phyloP scores from a whole-genome alignment of 2,329 filamentous ascomycete species.

The Aspergillus sp. region DNA sequence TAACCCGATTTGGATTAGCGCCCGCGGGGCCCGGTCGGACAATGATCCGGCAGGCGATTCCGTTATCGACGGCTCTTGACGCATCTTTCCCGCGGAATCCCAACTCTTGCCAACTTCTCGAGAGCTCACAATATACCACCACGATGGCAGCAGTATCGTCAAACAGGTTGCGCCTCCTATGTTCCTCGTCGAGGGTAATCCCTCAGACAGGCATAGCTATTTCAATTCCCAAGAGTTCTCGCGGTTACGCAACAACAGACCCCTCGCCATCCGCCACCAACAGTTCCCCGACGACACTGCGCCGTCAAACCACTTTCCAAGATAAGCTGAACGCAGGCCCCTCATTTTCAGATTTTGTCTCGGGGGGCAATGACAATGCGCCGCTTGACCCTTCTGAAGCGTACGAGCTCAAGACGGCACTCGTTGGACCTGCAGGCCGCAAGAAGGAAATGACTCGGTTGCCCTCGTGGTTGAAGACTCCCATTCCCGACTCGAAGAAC shows the following conservation, averaged over 20 bases:
- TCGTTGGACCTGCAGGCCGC: slow-evolving; percentile 53
- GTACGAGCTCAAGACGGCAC: slow-evolving; percentile 53
- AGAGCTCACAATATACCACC: slow-evolving; percentile 6
- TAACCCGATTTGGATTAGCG: background rate
- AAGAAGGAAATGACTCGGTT: slow-evolving; percentile 64
- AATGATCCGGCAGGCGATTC: slow-evolving; percentile 1
- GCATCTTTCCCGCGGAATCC: slow-evolving; percentile 23
- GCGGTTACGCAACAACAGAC: slow-evolving; percentile 34
- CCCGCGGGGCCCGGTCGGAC: slow-evolving; percentile 1
- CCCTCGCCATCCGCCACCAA: slow-evolving; percentile 24
- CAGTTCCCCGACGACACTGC: slow-evolving; percentile 44
- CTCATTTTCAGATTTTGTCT: slow-evolving; percentile 56
- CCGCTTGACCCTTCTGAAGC: slow-evolving; percentile 43
- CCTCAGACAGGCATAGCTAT: slow-evolving; percentile 10
- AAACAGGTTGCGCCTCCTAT: slow-evolving; percentile 24
- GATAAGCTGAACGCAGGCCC: slow-evolving; percentile 59
- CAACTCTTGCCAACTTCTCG: slow-evolving; percentile 6
- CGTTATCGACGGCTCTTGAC: slow-evolving; percentile 5
- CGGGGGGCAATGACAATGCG: slow-evolving; percentile 35
- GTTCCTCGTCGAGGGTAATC: slow-evolving; percentile 17
- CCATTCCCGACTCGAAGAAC: slow-evolving; percentile 76
- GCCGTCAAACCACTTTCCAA: slow-evolving; percentile 50
- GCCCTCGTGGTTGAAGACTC: slow-evolving; percentile 92
- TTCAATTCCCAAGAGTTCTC: slow-evolving; percentile 11
- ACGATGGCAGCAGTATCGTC: slow-evolving; percentile 27